These are phyloP conservation scores for Solanum dulcamara DNA, from an alignment of 257 asterid genomes.

Conservation along the genomic window DNA sequence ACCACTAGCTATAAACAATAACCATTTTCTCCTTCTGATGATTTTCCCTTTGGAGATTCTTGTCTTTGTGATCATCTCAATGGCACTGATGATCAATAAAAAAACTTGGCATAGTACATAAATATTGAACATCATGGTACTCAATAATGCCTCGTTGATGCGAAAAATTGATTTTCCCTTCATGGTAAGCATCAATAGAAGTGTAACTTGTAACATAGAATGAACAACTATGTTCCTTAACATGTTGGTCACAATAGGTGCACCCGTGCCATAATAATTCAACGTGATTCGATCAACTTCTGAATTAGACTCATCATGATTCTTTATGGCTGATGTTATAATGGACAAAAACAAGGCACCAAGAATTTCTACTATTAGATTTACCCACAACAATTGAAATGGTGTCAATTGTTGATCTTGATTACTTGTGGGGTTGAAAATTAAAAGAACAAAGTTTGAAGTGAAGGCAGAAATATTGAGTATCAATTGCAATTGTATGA, in stretches of 20 bases:
- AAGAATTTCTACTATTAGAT: slow-evolving; percentile 13
- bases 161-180: slow-evolving; percentile 12
- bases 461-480: slow-evolving; percentile 23
- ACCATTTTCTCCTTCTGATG: not conserved
- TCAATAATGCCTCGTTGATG: not conserved
- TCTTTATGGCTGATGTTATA: not conserved
- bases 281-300: not conserved
- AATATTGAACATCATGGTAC: slow-evolving; percentile 14
- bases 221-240: slow-evolving; percentile 16
- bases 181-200: slow-evolving; percentile 4
- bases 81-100: slow-evolving; percentile 12
- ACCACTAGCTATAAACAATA: not conserved
- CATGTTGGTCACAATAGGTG: slow-evolving; percentile 14
- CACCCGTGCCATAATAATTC: not conserved
- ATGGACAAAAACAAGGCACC: slow-evolving; percentile 22
- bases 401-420: slow-evolving; percentile 7
- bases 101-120: slow-evolving; percentile 31
- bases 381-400: slow-evolving; percentile 31
- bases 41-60: not conserved
- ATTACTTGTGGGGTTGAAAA: not conserved
- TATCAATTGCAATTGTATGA: slow-evolving; percentile 17
- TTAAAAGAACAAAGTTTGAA: slow-evolving; percentile 11
- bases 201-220: slow-evolving; percentile 11
- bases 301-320: not conserved
- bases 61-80: slow-evolving; percentile 1